Percentiles rank a stretch among this genome's conserved stretches.
These are phyloP conservation scores for Diaporthe citrichinensis DNA, from an alignment of 2,329 filamentous ascomycete genomes.

Conservation along the genomic window DNA sequence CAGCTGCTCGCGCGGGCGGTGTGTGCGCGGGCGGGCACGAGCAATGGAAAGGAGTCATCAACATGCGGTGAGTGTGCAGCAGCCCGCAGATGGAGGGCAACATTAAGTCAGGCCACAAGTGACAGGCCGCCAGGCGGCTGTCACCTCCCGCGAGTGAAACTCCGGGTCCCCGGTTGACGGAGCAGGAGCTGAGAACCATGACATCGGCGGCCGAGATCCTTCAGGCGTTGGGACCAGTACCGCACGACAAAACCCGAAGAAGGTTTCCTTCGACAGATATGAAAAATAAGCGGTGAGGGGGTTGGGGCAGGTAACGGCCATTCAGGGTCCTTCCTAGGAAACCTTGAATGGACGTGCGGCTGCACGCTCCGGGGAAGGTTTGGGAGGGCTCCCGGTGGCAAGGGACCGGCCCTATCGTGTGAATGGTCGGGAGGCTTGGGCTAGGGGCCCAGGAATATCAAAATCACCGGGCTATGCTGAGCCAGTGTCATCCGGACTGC, in stretches of 20 bases:
- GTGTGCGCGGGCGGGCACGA: conserved; percentile 1
- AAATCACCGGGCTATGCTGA: neutral
- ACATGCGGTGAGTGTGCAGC: conserved; percentile 24
- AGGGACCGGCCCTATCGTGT: neutral
- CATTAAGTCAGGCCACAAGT: neutral
- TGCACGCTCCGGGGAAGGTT: conserved; percentile 20
- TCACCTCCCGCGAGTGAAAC: conserved; percentile 4
- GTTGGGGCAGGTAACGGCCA: neutral
- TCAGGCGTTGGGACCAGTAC: neutral
- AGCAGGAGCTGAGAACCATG: neutral
- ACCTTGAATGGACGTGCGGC: conserved; percentile 21
- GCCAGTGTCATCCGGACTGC: neutral
- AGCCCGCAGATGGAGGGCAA: conserved; percentile 8
- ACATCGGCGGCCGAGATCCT: conserved; percentile 16
- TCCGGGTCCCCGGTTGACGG: conserved; percentile 19
- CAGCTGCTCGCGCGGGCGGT: neutral
- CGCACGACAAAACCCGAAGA: neutral
- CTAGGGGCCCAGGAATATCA: neutral
- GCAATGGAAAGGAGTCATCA: neutral
- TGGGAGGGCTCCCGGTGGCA: conserved; percentile 18
- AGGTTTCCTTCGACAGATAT: neutral
- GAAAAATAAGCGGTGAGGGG: conserved; percentile 28
- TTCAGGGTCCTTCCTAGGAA: conserved; percentile 17
- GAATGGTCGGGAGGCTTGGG: neutral
- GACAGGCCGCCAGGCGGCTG: conserved; percentile 5